These are phyloP conservation scores for Pythium sp. DNA, from an alignment of 352 stramenopile genomes.

Conservation along the genomic window DNA sequence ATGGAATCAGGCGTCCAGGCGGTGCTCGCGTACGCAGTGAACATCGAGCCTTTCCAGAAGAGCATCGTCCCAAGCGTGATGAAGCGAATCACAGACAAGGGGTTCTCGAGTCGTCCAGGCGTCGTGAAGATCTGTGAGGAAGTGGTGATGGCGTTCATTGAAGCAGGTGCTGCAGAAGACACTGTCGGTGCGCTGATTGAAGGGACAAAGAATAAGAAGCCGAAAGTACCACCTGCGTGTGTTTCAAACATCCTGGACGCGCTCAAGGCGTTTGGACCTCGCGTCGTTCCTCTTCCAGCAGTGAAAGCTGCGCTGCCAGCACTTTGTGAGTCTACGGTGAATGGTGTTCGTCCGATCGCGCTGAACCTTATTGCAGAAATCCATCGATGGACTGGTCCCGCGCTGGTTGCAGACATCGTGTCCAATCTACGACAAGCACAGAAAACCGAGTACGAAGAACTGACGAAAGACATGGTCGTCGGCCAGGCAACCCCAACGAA, in stretches of 20 bases:
- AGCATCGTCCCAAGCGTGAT: conserved; percentile 64
- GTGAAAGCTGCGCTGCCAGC: conserved; percentile 69
- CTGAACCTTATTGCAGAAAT: conserved; percentile 82
- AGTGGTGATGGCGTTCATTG: conserved; percentile 69
- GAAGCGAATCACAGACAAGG: conserved; percentile 79
- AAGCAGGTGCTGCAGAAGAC: conserved; percentile 69
- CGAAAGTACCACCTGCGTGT: conserved; percentile 81
- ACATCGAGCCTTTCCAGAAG: conserved; percentile 69
- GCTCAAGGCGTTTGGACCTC: conserved; percentile 79
- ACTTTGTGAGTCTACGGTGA: conserved; percentile 80
- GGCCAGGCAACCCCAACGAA: conserved; percentile 71
- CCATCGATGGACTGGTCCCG: conserved; percentile 73
- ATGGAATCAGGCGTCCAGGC: conserved; percentile 77
- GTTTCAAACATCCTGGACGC: conserved; percentile 57
- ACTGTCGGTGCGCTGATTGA: conserved; percentile 72
- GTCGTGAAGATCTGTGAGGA: conserved; percentile 82
- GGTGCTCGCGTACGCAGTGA: conserved; percentile 65
- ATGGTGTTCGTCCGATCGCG: conserved; percentile 72
- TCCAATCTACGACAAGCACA: conserved; percentile 76
- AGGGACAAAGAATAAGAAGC: conserved; percentile 86
- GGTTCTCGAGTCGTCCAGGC: conserved; percentile 72
- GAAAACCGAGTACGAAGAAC: conserved; percentile 76
- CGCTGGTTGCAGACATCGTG: conserved; percentile 77
- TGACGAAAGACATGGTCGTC: conserved; percentile 69
- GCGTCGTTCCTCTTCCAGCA: conserved; percentile 58